Percentiles rank a stretch among this genome's conserved stretches.
Evolutionary conservation across 1,139 yeast species (phyloP).

Genomic region (Eremothecium sinecaudum): DNA sequence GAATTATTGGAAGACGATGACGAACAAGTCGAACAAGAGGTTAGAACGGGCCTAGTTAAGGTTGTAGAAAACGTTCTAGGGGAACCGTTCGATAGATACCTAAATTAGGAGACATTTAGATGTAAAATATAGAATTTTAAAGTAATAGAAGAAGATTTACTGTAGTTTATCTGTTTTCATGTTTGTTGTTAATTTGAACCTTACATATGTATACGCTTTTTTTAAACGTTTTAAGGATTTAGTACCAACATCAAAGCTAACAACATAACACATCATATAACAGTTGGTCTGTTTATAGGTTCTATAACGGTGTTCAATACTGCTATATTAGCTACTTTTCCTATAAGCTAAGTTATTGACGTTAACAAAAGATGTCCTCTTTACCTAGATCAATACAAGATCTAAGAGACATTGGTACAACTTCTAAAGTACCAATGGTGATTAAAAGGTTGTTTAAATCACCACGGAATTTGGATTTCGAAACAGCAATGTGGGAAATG

Average conservation of each 20-base stretch:
- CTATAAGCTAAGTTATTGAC: no score
- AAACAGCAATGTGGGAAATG: conserved; percentile 89
- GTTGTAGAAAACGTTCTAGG: conserved; percentile 89
- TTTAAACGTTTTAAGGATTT: no score
- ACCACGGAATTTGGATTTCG: conserved; percentile 68
- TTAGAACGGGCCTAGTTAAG: conserved; percentile 82
- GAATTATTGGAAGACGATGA: conserved; percentile 93
- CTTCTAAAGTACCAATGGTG: conserved; percentile 32
- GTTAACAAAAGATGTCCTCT: no score
- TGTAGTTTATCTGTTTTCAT: no score
- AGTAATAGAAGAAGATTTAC: no score
- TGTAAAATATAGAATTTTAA: conserved; percentile 1
- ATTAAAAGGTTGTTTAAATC: conserved; percentile 55
- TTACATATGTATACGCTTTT: no score
- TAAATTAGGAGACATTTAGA: conserved; percentile 33
- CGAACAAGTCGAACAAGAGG: conserved; percentile 85
- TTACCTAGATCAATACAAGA: conserved; percentile 10
- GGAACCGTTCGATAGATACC: conserved; percentile 85
- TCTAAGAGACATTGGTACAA: conserved; percentile 3
- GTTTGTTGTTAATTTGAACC: no score
- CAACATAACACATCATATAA: no score
- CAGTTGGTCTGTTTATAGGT: no score
- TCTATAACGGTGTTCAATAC: no score
- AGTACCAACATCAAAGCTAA: no score
- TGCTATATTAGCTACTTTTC: no score